Evolutionary conservation across 305 asterid genomes (phyloP).

Genomic region (Solanum hybrid): DNA sequence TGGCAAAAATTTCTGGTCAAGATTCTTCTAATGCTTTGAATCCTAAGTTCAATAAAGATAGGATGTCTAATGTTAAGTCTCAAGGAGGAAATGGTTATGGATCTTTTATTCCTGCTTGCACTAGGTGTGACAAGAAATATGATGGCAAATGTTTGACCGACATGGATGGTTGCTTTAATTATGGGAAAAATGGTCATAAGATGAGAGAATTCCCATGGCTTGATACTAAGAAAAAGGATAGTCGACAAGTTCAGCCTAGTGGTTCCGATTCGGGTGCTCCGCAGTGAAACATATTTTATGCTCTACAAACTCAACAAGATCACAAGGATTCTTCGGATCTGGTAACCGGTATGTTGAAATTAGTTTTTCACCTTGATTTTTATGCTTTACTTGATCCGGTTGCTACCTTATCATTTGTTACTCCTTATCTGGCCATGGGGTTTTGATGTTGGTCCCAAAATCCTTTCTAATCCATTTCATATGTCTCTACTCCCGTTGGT

Average conservation of each 20-base stretch:
- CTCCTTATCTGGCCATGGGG: neutral
- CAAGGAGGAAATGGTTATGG: neutral
- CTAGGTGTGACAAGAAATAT: neutral
- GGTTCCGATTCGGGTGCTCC: neutral
- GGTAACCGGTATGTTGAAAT: neutral
- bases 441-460: neutral
- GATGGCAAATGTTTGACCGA: neutral
- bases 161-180: neutral
- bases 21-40: neutral
- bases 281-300: neutral
- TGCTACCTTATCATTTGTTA: neutral
- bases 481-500: neutral
- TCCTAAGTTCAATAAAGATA: neutral
- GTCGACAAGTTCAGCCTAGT: neutral
- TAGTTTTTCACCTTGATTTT: neutral
- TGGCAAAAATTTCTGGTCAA: neutral
- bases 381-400: neutral
- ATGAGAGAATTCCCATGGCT: neutral
- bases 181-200: neutral
- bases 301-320: neutral
- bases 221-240: neutral
- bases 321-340: neutral
- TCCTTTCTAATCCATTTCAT: neutral
- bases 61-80: neutral
- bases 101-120: neutral